A percentile compares a stretch with the other conserved stretches of the same genome.
Evolutionary conservation across 805 yeast genomes (phyloP).

Genomic region (Dipodascus albidus): DNA sequence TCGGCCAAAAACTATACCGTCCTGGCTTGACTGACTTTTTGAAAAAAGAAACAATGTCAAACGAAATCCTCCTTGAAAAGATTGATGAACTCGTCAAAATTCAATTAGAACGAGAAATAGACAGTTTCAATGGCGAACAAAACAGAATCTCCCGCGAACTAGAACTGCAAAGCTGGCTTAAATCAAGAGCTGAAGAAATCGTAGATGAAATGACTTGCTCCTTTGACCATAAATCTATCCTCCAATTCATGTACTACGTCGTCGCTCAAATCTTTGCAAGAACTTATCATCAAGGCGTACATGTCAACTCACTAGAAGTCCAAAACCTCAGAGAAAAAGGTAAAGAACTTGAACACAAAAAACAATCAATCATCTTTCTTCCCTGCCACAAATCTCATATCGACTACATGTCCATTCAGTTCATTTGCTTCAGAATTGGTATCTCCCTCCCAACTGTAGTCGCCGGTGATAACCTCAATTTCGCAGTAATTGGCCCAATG

Average conservation of each 20-base stretch:
- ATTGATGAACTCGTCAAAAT: constrained; percentile 23
- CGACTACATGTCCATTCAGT: constrained; percentile 48
- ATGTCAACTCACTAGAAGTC: constrained; percentile 26
- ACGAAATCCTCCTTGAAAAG: constrained; percentile 21
- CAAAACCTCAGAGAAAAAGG: constrained; percentile 25
- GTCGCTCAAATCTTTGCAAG: constrained; percentile 29
- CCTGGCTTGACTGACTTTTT: constrained; percentile 23
- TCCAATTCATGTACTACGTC: constrained; percentile 25
- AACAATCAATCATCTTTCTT: constrained; percentile 32
- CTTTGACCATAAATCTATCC: constrained; percentile 21
- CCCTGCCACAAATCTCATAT: constrained; percentile 56
- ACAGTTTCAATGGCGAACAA: constrained; percentile 15
- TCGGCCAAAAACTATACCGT: constrained; percentile 26
- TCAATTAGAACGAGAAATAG: constrained; percentile 20
- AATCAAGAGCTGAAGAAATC: constrained; percentile 20
- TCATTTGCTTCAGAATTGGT: constrained; percentile 41
- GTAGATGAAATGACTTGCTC: constrained; percentile 25
- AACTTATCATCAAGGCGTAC: constrained; percentile 32
- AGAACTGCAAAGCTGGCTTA: constrained; percentile 22
- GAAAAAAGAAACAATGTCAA: constrained; percentile 19
- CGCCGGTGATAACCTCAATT: constrained; percentile 57
- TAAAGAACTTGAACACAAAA: constrained; percentile 22
- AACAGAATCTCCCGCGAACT: constrained; percentile 19
- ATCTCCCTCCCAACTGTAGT: constrained; percentile 45
- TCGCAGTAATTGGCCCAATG: constrained; percentile 41